A percentile compares a stretch with the other conserved stretches of the same genome.
These are phyloP conservation scores for Austropuccinia psidii DNA, from an alignment of 1,284 basidiomycete species.

Conservation along the genomic window DNA sequence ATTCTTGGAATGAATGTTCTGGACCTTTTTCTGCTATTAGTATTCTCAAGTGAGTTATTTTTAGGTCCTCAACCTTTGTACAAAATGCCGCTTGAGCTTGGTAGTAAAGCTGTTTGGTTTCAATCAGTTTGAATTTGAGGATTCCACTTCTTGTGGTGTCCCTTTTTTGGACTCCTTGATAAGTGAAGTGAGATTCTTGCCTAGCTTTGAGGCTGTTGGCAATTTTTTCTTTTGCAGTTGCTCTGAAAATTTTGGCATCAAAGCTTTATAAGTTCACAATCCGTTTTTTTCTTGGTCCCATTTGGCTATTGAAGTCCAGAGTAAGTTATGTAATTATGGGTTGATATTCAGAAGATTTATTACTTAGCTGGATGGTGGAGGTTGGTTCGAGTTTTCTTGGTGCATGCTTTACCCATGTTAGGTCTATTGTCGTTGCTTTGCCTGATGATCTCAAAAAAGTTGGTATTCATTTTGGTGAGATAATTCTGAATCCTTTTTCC, in stretches of 20 bases:
- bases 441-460: neutral
- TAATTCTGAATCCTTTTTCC: neutral
- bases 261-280: too few species aligned
- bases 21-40: neutral
- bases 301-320: too few species aligned
- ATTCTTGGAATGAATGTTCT: neutral
- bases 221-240: too few species aligned
- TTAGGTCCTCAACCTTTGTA: neutral
- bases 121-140: too few species aligned
- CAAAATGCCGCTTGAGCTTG: too few species aligned
- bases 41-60: neutral
- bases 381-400: neutral
- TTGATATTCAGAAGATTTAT: neutral
- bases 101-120: too few species aligned
- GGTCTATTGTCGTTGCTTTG: neutral
- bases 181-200: too few species aligned
- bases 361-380: neutral
- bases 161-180: too few species aligned
- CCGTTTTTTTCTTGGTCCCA: too few species aligned
- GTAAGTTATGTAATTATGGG: neutral
- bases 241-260: too few species aligned
- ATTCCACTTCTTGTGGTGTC: too few species aligned
- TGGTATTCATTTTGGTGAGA: constrained; percentile 14
- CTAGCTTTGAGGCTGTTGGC: too few species aligned
- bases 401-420: neutral